These are phyloP conservation scores for Russula vinacea DNA, from an alignment of 768 basidiomycete species.

Conservation along the genomic window DNA sequence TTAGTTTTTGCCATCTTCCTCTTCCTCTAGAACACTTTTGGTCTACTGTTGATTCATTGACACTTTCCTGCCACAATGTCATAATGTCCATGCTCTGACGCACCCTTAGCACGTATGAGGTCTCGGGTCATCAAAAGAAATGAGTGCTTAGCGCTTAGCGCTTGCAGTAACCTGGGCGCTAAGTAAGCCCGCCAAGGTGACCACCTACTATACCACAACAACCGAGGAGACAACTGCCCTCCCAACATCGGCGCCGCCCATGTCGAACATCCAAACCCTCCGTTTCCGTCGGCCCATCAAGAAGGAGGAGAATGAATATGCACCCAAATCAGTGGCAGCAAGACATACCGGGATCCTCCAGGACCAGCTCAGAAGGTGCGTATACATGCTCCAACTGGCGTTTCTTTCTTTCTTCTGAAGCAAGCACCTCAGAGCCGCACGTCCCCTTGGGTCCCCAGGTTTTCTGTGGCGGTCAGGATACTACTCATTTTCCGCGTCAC, in stretches of 20 bases:
- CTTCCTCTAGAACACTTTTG: neutral
- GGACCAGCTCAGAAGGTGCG: conserved; percentile 72
- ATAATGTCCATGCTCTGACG: conserved; percentile 7
- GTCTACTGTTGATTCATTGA: conserved; percentile 5
- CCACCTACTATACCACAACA: neutral
- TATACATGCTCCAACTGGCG: neutral
- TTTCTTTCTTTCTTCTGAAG: conserved; percentile 19
- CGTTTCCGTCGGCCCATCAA: conserved; percentile 37
- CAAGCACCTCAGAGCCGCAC: conserved; percentile 49
- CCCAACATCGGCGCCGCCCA: neutral
- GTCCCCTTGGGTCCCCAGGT: conserved; percentile 84
- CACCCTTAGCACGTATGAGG: neutral
- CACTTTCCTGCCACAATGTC: conserved; percentile 5
- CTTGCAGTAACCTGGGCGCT: too few relatives aligned
- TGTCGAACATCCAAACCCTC: conserved; percentile 36
- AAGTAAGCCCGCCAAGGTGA: neutral
- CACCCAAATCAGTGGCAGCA: conserved; percentile 30
- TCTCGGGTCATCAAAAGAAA: too few relatives aligned
- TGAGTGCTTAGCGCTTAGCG: neutral
- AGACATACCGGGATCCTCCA: conserved; percentile 71
- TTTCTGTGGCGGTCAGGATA: conserved; percentile 80
- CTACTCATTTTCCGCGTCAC: conserved; percentile 75
- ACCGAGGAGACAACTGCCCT: neutral
- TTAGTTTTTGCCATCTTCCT: neutral
- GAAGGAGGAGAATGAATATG: conserved; percentile 29